These are phyloP conservation scores for Chondrus crispus DNA, from an alignment of 23 red algal species.

Conservation along the genomic window DNA sequence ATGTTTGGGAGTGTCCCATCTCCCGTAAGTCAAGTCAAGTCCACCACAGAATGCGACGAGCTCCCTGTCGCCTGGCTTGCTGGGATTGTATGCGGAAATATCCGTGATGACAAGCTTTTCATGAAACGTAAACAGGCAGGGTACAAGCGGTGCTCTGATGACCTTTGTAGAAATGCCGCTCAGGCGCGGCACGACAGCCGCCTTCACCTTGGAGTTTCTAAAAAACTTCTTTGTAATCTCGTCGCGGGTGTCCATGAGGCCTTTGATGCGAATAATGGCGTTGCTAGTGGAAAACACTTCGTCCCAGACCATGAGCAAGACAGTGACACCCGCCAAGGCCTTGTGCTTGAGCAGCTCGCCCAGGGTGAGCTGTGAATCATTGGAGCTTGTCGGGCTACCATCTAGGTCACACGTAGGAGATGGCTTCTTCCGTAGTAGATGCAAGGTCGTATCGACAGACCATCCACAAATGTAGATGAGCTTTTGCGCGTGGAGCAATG, in stretches of 20 bases:
- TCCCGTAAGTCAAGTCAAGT: constrained; percentile 64
- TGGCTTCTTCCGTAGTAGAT: constrained; percentile 31
- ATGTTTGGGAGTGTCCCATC: constrained; percentile 64
- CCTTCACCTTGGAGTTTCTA: constrained; percentile 52
- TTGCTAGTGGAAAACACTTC: constrained; percentile 62
- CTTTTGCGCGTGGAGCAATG: constrained; percentile 46
- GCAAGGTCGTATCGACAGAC: constrained; percentile 58
- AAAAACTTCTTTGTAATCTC: constrained; percentile 62
- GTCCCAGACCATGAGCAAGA: constrained; percentile 69
- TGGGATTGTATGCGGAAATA: neutral
- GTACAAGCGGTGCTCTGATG: constrained; percentile 35
- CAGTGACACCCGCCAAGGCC: constrained; percentile 41
- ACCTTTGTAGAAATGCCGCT: constrained; percentile 31
- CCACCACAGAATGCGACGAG: constrained; percentile 63
- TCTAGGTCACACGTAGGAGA: neutral
- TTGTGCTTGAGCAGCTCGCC: constrained; percentile 53
- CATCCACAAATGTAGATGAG: constrained; percentile 72
- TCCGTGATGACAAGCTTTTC: constrained; percentile 60
- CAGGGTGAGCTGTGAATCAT: constrained; percentile 12
- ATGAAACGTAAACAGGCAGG: constrained; percentile 61
- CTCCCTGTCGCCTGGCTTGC: constrained; percentile 21
- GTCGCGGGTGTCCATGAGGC: constrained; percentile 70
- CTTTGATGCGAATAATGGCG: constrained; percentile 23
- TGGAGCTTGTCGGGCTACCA: too few species aligned
- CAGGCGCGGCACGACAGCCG: constrained; percentile 60